phyloP scores from a whole-genome alignment of 805 yeast species.

The Saccharomycopsis capsularis region DNA sequence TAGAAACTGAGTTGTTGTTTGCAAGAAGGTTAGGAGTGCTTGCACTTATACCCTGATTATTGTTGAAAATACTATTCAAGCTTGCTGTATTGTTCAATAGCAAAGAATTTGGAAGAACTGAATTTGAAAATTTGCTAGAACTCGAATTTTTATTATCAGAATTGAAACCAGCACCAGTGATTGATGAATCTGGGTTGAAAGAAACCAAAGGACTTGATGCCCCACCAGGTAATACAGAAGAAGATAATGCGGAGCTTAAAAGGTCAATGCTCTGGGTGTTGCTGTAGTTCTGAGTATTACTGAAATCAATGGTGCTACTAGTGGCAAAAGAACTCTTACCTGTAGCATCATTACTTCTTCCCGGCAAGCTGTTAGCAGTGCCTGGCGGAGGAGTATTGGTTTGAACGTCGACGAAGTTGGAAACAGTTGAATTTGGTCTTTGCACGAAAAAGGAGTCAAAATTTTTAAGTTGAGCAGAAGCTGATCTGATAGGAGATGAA shows the following conservation, averaged over 20 bases:
- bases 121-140: not conserved
- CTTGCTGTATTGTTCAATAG: not conserved
- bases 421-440: constrained; percentile 9
- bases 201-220: not conserved
- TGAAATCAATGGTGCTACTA: not conserved
- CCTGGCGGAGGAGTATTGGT: not conserved
- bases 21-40: not conserved
- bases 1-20: not conserved
- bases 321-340: not conserved
- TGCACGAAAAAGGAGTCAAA: constrained; percentile 9
- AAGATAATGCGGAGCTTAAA: not conserved
- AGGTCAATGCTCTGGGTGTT: not conserved
- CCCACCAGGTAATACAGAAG: not conserved
- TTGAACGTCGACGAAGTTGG: constrained; percentile 1
- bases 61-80: not conserved
- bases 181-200: not conserved
- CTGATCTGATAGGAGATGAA: constrained; percentile 5
- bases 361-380: not conserved
- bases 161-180: not conserved
- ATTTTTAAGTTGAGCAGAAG: not conserved
- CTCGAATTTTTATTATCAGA: not conserved
- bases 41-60: too few relatives aligned
- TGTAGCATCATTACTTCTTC: not conserved
- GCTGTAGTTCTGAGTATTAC: not conserved
- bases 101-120: not conserved